These are phyloP conservation scores for Penicillium canariense DNA, from an alignment of 495 filamentous ascomycete genomes.

Conservation along the genomic window DNA sequence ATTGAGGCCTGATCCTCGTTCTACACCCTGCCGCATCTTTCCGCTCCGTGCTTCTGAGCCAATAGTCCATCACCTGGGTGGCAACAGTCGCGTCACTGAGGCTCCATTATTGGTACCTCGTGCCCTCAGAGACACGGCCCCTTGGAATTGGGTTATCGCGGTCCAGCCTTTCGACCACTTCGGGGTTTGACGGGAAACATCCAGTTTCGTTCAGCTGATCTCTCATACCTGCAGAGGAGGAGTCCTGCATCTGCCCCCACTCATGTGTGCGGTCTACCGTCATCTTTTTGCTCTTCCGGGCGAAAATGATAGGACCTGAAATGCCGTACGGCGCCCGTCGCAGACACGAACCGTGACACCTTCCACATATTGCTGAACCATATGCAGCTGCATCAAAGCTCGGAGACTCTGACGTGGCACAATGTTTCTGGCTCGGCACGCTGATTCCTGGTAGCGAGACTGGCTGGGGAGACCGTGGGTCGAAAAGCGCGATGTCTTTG, in stretches of 20 bases:
- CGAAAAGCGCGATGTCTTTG: conserved; percentile 24
- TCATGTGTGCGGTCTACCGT: conserved; percentile 45
- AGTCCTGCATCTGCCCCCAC: conserved; percentile 44
- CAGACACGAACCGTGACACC: conserved; percentile 43
- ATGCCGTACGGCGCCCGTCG: conserved; percentile 35
- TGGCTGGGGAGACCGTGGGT: conserved; percentile 29
- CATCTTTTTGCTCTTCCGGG: conserved; percentile 28
- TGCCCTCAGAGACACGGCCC: conserved; percentile 27
- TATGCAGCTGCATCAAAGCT: conserved; percentile 49
- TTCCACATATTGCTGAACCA: conserved; percentile 41
- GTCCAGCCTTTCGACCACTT: conserved; percentile 9
- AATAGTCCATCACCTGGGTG: conserved; percentile 25
- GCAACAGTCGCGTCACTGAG: conserved; percentile 29
- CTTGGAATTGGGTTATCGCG: conserved; percentile 25
- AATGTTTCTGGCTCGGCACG: conserved; percentile 36
- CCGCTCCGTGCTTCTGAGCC: conserved; percentile 25
- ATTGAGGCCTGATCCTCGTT: conserved; percentile 20
- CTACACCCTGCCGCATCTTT: conserved; percentile 25
- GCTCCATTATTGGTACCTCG: conserved; percentile 37
- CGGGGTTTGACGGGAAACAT: conserved; percentile 21
- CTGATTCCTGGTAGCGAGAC: conserved; percentile 29
- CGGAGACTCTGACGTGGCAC: conserved; percentile 51
- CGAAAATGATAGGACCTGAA: conserved; percentile 40
- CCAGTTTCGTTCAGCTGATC: conserved; percentile 50
- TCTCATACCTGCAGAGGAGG: conserved; percentile 44